Evolutionary conservation across 208 protist genomes (phyloP), one percentile per base, ranked within the genome.

Genomic region (Angomonas desouzai): DNA sequence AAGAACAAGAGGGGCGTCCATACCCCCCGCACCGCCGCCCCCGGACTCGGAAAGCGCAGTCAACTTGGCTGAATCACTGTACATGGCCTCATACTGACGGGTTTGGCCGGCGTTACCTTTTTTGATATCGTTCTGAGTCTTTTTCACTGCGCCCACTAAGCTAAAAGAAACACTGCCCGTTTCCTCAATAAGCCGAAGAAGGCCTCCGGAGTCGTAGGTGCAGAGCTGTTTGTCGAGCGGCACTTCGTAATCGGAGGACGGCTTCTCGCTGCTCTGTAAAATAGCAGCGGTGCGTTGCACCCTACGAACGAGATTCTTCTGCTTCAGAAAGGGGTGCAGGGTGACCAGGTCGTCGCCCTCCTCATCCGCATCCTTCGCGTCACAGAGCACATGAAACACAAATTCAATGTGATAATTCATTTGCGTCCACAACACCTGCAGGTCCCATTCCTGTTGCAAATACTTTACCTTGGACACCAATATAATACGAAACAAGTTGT

Each of bases 381-480:
- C 84, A 62, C 87, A 89, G 2, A 94, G 72, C 0, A 90, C 77
- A 56, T 79, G 78, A 65, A 87, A 87, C 53, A 94, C 56, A 30
- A 86, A 67, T 67, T 94, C 85, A 48, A 92, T 74, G 66, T 90
- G 79, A 64, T 87, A 94, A 67, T 86, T 81, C 28, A 94, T 64
- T 72, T 94, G 88, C n/a, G 83, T 69, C 74, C 82, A 89, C 34
- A 94, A 62, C 36, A 81, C 79, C 48, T 83, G 74, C 56, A 91
- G 62, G 59, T 91, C 83, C 85, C 88, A 94, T 40, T 88, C 64
- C 59, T 73, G 66, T 53, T 73, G 64, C 30, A 91, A 74, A 30
- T 60, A 67, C 57, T 76, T 69, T 29, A 94, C 85, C 28, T 84
- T 68, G 22, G 55, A 70, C 2, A 76, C 62, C 25, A 94, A 67